Evolutionary conservation across 2,329 filamentous ascomycete genomes (phyloP).

Genomic region (Penicillium sp.): DNA sequence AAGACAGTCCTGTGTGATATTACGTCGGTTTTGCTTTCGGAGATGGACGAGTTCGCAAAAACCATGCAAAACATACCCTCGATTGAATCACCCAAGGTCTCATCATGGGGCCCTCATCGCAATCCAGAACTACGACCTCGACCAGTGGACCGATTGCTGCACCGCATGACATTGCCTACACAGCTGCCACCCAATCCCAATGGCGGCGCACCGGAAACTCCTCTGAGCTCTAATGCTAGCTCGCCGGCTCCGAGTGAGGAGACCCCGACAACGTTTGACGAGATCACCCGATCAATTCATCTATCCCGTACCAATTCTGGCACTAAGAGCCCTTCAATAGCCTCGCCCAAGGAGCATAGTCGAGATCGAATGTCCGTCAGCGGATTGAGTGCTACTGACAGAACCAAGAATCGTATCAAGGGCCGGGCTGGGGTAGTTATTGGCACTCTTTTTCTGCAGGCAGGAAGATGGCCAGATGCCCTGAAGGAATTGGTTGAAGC

Average conservation of each 20-base stretch:
- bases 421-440: conserved; percentile 73
- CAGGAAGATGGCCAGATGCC: conserved; percentile 85
- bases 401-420: conserved; percentile 74
- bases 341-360: conserved; percentile 51
- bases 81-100: conserved; percentile 67
- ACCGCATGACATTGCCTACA: conserved; percentile 77
- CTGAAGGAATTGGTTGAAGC: conserved; percentile 77
- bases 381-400: conserved; percentile 73
- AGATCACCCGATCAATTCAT: conserved; percentile 46
- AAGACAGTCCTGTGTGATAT: conserved; percentile 77
- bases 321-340: conserved; percentile 33
- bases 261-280: conserved; percentile 53
- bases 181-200: conserved; percentile 47
- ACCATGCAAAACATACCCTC: conserved; percentile 67
- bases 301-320: conserved; percentile 38
- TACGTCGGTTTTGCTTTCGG: conserved; percentile 66
- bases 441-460: conserved; percentile 80
- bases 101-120: conserved; percentile 47
- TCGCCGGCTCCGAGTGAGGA: conserved; percentile 38
- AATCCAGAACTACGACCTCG: conserved; percentile 45
- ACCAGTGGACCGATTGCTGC: conserved; percentile 55
- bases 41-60: conserved; percentile 69
- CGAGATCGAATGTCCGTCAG: conserved; percentile 58
- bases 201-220: conserved; percentile 28
- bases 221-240: conserved; percentile 36